Evolutionary conservation across 768 basidiomycete genomes (phyloP), one percentile per base, ranked within the genome.

Genomic region (Podaxis sp.): DNA sequence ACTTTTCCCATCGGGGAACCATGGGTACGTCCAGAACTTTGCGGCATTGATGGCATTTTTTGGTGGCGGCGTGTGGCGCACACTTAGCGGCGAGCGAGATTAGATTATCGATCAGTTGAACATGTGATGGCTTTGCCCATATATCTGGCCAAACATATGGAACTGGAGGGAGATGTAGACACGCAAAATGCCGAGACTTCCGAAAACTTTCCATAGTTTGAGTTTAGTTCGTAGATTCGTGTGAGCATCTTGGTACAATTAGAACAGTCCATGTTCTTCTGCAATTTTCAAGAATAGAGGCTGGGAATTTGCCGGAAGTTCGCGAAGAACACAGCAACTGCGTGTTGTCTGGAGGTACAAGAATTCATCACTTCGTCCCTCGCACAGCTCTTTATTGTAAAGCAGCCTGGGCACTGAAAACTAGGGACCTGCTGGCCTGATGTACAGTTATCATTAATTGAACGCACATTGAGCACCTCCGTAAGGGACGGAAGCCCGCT

Each of bases 401-500:
- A 32, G 32, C 32, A 32, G 32, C 32, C 32, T 32, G 7, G 32
- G 32, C 32, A 32, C 23, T 14, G 10, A 27, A 9, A 48, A 14
- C 11, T 21, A 48, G 18, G 21, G 23, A 23, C 21, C 21, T 48
- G 11, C 11, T 23, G 23, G 21, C 25, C 13, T 48, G 25, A 48
- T 48, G 47, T 21, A 16, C 25, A 27, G 47, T 7, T 18, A 42
- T 18, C 40, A 32, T 32, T 32, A 7, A 44, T 44, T 27, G 18
- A 27, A 23, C 58, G 59, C 59, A 53, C 40, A 42, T 60, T 60
- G 9, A 27, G 13, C 27, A 32, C 38, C 59, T 60, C 59, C 59
- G 59, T 52, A 53, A 60, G 51, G 50, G 27, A 10, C 50, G 42
- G 59, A 53, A 32, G 38, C 21, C 35, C 18, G 32, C 1, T 32